phyloP scores from a whole-genome alignment of 78 protist species.

The Dictyostelium discoideum region dicty_2.7 NC_007088.5:7736001-7736500 shows the following conservation, averaged over 20 bases:
- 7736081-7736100: slow-evolving; percentile 99
- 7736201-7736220: slow-evolving; percentile 98
- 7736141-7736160: slow-evolving; percentile 96
- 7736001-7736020: slow-evolving; percentile 94
- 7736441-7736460: slow-evolving; percentile 84
- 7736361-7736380: slow-evolving; percentile 96
- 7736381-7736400: slow-evolving; percentile 89
- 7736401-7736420: slow-evolving; percentile 95
- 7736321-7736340: slow-evolving; percentile 96
- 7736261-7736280: slow-evolving; percentile 99
- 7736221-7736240: slow-evolving; percentile 97
- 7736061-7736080: slow-evolving; percentile 99
- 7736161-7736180: slow-evolving; percentile 98
- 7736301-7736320: slow-evolving; percentile 99
- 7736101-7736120: slow-evolving; percentile 99
- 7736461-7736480: slow-evolving; percentile 85
- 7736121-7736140: slow-evolving; percentile 98
- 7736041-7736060: slow-evolving; percentile 99
- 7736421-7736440: slow-evolving; percentile 98
- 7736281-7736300: slow-evolving; percentile 99
- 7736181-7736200: slow-evolving; percentile 87
- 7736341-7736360: slow-evolving; percentile 97
- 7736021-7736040: slow-evolving; percentile 92
- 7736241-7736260: slow-evolving; percentile 99
- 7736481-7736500: slow-evolving; percentile 66